A percentile compares a stretch with the other conserved stretches of the same genome.
Conservation (phyloP, 345 rosid genomes). For the Citrus inodora region DNA sequence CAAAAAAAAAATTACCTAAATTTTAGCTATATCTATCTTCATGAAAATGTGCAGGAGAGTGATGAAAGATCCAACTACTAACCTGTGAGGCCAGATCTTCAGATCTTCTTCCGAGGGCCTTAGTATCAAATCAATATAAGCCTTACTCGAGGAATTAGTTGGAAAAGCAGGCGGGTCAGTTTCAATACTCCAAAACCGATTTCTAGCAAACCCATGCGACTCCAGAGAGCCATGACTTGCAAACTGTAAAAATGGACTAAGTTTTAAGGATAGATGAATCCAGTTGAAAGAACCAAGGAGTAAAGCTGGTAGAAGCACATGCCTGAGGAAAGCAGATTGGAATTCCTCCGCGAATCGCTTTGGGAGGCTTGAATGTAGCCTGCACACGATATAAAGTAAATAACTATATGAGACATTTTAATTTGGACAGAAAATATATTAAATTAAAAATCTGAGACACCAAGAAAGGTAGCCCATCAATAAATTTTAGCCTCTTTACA, state of each 20-base stretch:
- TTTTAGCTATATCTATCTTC: background rate
- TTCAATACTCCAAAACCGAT: conserved; percentile 80
- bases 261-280: conserved; percentile 11
- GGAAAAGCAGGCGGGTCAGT: conserved; percentile 72
- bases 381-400: conserved; percentile 27
- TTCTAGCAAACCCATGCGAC: conserved; percentile 91
- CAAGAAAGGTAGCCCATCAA: background rate
- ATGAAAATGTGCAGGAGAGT: background rate
- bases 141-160: conserved; percentile 36
- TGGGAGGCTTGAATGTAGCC: conserved; percentile 80
- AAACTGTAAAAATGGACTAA: conserved; percentile 50
- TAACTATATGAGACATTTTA: background rate
- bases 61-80: conserved; percentile 16
- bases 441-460: background rate
- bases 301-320: conserved; percentile 21
- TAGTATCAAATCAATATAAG: conserved; percentile 72
- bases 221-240: conserved; percentile 65
- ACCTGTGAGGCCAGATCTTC: conserved; percentile 89
- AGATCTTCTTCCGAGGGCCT: conserved; percentile 79
- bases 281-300: conserved; percentile 16
- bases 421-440: background rate
- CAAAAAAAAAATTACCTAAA: background rate
- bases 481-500: background rate
- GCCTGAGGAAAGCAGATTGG: conserved; percentile 97
- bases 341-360: conserved; percentile 94